phyloP scores from a whole-genome alignment of 2,329 filamentous ascomycete species.

The Fusarium acutatum region DNA sequence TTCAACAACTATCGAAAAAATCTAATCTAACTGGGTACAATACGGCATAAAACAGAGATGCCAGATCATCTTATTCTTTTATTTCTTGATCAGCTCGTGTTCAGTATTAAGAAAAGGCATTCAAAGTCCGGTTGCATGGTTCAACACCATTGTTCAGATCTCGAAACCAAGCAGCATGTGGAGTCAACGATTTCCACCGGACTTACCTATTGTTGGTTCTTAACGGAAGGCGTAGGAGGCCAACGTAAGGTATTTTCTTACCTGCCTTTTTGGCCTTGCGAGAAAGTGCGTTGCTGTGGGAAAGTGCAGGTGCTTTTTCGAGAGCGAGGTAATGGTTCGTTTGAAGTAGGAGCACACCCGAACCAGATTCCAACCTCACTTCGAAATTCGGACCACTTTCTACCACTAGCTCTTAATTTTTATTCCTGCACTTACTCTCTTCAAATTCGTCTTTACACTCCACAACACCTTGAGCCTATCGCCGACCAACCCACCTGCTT shows the following conservation, averaged over 20 bases:
- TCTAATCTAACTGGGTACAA: neutral
- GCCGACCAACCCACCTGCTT: neutral
- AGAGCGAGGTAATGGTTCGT: neutral
- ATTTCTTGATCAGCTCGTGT: neutral
- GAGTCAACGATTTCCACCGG: neutral
- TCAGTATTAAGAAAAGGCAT: neutral
- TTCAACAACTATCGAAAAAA: neutral
- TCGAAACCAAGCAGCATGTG: neutral
- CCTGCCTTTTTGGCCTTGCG: neutral
- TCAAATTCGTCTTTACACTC: neutral
- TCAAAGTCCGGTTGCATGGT: neutral
- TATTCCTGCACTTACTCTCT: neutral
- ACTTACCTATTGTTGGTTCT: neutral
- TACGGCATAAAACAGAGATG: neutral
- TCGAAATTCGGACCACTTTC: neutral
- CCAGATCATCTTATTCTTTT: neutral
- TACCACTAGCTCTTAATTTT: neutral
- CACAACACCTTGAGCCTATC: neutral
- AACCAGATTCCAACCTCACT: neutral
- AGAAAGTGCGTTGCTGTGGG: neutral
- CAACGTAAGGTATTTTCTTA: neutral
- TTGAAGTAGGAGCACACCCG: conserved; percentile 11
- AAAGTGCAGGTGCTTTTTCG: neutral
- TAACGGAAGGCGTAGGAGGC: neutral
- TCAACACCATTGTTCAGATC: neutral